Percentiles rank a stretch among this genome's conserved stretches.
Conservation (phyloP, 2,329 filamentous ascomycete species). For the Zalaria obscura region DNA sequence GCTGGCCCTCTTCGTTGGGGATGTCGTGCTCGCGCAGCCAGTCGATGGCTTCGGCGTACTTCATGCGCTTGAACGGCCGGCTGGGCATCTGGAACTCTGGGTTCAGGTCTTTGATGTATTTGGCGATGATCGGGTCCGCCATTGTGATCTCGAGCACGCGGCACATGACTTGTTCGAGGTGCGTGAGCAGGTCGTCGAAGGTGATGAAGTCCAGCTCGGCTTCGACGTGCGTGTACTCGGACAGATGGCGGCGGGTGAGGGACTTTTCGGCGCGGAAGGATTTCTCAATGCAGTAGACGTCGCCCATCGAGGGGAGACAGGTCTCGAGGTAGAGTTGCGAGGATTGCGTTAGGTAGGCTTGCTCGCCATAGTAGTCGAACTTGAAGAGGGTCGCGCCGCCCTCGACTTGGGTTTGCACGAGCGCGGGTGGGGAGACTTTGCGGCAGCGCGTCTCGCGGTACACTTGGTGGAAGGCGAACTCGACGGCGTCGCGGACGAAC, state of each 20-base stretch:
- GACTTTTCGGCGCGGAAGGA: slow-evolving; percentile 98
- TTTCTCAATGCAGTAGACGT: slow-evolving; percentile 96
- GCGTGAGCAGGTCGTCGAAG: slow-evolving; percentile 75
- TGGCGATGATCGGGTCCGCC: slow-evolving; percentile 56
- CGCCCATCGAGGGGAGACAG: slow-evolving; percentile 73
- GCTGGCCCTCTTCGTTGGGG: slow-evolving; percentile 79
- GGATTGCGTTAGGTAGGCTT: slow-evolving; percentile 89
- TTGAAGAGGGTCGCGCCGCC: slow-evolving; percentile 84
- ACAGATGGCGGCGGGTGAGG: slow-evolving; percentile 81
- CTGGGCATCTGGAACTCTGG: slow-evolving; percentile 70
- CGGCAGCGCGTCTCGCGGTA: slow-evolving; percentile 66
- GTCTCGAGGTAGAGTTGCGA: slow-evolving; percentile 97
- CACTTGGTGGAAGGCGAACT: slow-evolving; percentile 64
- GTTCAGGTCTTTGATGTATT: slow-evolving; percentile 74
- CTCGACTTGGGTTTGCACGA: slow-evolving; percentile 92
- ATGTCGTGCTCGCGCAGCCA: slow-evolving; percentile 89
- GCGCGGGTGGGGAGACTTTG: slow-evolving; percentile 77
- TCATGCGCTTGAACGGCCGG: slow-evolving; percentile 87
- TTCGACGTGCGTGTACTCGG: slow-evolving; percentile 95
- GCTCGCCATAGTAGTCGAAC: slow-evolving; percentile 78
- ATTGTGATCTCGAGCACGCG: slow-evolving; percentile 68
- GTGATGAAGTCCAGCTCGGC: slow-evolving; percentile 92
- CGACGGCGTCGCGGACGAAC: slow-evolving; percentile 69
- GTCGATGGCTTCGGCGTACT: slow-evolving; percentile 82
- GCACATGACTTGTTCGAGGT: slow-evolving; percentile 81